A percentile compares a stretch with the other conserved stretches of the same genome.
These are phyloP conservation scores for Hymenoscyphus fructigenus DNA, from an alignment of 2,329 filamentous ascomycete genomes.

Conservation along the genomic window DNA sequence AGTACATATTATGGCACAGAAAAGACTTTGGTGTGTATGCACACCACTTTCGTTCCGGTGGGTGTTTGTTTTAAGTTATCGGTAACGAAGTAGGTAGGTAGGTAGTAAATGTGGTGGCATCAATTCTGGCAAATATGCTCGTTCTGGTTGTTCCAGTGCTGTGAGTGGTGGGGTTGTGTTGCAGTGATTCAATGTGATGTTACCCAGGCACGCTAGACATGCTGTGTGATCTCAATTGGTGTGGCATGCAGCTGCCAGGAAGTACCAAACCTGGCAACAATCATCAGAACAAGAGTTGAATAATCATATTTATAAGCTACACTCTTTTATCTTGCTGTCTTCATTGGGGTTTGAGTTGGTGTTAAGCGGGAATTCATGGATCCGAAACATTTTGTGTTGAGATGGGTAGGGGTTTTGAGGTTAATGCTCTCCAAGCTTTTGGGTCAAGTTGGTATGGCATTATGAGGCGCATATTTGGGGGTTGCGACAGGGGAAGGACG, in stretches of 20 bases:
- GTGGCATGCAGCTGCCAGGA: not conserved
- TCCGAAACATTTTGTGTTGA: not conserved
- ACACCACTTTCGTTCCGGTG: not conserved
- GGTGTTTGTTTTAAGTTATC: not conserved
- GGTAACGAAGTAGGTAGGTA: conserved; percentile 3
- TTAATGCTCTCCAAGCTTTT: not conserved
- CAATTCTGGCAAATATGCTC: not conserved
- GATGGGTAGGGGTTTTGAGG: not conserved
- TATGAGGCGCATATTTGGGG: not conserved
- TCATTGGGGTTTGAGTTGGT: not conserved
- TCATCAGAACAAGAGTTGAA: not conserved
- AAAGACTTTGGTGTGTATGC: not conserved
- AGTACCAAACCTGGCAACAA: not conserved
- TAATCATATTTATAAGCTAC: not conserved
- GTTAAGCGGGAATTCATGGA: not conserved
- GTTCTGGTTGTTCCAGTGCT: not conserved
- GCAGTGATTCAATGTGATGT: not conserved
- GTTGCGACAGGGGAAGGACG: not conserved
- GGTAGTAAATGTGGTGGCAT: not conserved
- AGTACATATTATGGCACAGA: not conserved
- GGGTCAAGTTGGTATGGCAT: not conserved
- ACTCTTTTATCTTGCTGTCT: not conserved
- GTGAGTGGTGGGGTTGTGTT: not conserved
- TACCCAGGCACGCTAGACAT: not conserved
- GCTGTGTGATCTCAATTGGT: not conserved